Evolutionary conservation across 2,329 filamentous ascomycete species (phyloP), one percentile per base, ranked within the genome.

Genomic region (Trichoderma sp.): DNA sequence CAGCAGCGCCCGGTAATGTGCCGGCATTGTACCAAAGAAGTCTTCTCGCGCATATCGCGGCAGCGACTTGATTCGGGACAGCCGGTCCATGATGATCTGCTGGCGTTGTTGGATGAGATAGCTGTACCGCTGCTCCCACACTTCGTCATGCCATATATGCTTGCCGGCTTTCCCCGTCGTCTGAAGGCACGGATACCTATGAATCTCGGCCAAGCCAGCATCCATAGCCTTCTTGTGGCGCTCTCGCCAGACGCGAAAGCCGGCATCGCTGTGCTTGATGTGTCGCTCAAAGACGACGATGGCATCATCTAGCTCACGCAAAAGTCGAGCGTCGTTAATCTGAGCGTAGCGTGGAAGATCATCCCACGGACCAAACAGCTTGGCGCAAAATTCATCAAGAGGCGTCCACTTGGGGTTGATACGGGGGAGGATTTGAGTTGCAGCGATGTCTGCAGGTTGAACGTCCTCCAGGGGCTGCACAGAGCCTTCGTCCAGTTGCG

Each of bases 211-310:
- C 3, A 70, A 44, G 3, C 67, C 68, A 1, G 51, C 26, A 5
- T 71, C 67, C 66, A 74, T 71, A 21, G 72, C 72, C 21, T 21
- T 28, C 58, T 72, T 69, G 60, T 73, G 71, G 10, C 69, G 69
- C 5, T 48, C 44, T 9, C 67, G 56, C 66, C 70, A 72, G 5
- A 61, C 51, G 3, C 57, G 45, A 55, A 74, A 72, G 7, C 72
- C 72, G 5, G 43, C 51, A 41, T 71, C 70, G 39, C 64, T 68
- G 62, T 71, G 69, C 12, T 54, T 52, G 28, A 73, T 72, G 58
- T 67, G 66, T 3, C 43, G 47, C 48, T 74, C 72, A 30, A 74
- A 72, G 12, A 56, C 21, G 21, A 66, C 55, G 12, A 74, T 71
- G 47, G 69, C 56, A 19, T 61, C 54, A 30, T 73, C 72, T 7